A percentile compares a stretch with the other conserved stretches of the same genome.
phyloP scores from a whole-genome alignment of 2,329 filamentous ascomycete genomes.

The Paraconiothyrium brasiliense region DNA sequence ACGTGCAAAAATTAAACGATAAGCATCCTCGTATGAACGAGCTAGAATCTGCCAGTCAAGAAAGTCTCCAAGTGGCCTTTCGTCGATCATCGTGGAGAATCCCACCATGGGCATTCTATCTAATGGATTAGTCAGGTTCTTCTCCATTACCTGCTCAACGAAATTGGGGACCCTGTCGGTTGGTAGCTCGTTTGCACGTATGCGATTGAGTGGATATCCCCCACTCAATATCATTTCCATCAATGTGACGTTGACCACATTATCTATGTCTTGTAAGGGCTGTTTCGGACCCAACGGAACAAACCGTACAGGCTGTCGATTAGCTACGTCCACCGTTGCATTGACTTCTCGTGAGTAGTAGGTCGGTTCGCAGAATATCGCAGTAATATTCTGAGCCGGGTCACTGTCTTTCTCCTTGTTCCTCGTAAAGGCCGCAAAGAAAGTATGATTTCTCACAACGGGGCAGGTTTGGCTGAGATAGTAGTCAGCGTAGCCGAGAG shows the following conservation, averaged over 20 bases:
- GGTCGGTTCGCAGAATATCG: conserved; percentile 30
- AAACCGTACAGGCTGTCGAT: conserved; percentile 14
- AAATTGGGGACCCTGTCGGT: conserved; percentile 20
- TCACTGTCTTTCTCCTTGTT: conserved; percentile 26
- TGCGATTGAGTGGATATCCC: not conserved
- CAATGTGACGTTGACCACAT: conserved; percentile 49
- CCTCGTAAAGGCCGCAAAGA: conserved; percentile 29
- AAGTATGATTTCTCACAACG: conserved; percentile 44
- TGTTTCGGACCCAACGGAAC: conserved; percentile 33
- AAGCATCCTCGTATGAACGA: conserved; percentile 51
- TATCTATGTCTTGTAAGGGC: conserved; percentile 25
- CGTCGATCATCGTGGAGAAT: conserved; percentile 47
- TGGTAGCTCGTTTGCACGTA: conserved; percentile 25
- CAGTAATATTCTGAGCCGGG: conserved; percentile 28
- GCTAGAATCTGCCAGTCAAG: conserved; percentile 45
- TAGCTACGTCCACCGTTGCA: conserved; percentile 47
- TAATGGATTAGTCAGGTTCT: conserved; percentile 20
- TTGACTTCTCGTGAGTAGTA: conserved; percentile 60
- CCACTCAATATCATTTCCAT: conserved; percentile 47
- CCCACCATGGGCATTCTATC: conserved; percentile 43
- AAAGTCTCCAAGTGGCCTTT: conserved; percentile 40
- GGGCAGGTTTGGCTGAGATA: conserved; percentile 50
- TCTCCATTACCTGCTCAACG: conserved; percentile 21
- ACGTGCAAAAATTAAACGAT: conserved; percentile 55
- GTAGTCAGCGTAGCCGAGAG: conserved; percentile 38